These are phyloP conservation scores for Dendrocalamus latiflorus DNA, from an alignment of 202 grass and related monocot genomes.

Conservation along the genomic window DNA sequence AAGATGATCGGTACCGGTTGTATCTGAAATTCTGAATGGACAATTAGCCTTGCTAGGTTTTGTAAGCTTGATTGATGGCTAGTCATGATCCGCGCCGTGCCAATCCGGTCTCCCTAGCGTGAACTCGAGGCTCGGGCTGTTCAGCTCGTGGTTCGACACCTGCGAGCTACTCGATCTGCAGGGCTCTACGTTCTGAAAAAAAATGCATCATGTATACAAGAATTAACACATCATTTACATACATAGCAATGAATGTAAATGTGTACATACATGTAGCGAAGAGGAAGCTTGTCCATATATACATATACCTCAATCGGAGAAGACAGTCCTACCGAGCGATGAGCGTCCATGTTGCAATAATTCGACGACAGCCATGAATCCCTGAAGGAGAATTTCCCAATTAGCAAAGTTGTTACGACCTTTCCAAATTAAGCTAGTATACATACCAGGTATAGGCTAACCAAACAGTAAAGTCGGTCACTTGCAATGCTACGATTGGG, in stretches of 20 bases:
- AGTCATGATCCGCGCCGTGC: conserved; percentile 66
- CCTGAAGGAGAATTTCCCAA: conserved; percentile 41
- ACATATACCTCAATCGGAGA: conserved; percentile 65
- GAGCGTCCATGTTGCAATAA: conserved; percentile 69
- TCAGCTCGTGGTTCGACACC: conserved; percentile 70
- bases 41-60: conserved; percentile 13
- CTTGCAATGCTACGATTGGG: not conserved
- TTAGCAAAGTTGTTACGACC: conserved; percentile 16
- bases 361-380: conserved; percentile 70
- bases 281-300: not conserved
- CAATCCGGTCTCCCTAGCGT: conserved; percentile 86
- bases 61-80: not conserved
- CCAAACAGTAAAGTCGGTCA: conserved; percentile 13
- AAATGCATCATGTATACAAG: not conserved
- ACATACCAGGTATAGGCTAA: not conserved
- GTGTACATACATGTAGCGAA: not conserved
- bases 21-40: conserved; percentile 8
- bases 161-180: conserved; percentile 66
- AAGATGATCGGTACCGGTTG: conserved; percentile 30
- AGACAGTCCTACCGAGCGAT: conserved; percentile 51
- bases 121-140: conserved; percentile 91
- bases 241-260: not conserved
- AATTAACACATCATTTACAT: not conserved
- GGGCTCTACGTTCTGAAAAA: conserved; percentile 62
- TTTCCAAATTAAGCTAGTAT: conserved; percentile 12